Base-by-base conservation (phyloP, 1,139 yeast genomes). In the Arxiozyma bovina region DNA sequence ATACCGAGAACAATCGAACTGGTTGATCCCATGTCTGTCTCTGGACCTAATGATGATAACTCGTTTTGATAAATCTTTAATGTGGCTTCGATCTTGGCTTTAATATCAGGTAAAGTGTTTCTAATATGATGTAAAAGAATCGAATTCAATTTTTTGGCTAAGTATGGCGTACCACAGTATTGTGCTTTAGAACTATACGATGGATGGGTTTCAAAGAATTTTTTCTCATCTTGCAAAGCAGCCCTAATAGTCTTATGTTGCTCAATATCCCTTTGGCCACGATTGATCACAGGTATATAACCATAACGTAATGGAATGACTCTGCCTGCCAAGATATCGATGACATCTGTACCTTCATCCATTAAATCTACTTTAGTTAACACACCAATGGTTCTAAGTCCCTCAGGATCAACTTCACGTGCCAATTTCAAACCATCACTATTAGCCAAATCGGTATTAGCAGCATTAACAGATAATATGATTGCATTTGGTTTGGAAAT, bases 331-430 rank as follows among this genome's bases (percentile, higher is more conserved):
- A 93, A 78, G 66, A 93, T 93, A 70, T 93, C 99, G 69, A 90
- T 85, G 48, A 93, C 99, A 73, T 93, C 99, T n/a, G 99, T 93
- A 60, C 99, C 99, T 70, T 89, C 85, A 70, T 93, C 99, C 99
- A 93, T 93, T 66, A 93, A 79, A 71, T 93, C 99, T 52, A 93
- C 96, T 72, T 93, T 93, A 42, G 99, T 93, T 66, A 93, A 79
- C 53, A 93, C 99, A 74, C 99, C 99, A 64, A 93, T 89, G 42
- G 99, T 93, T 74, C 99, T 81, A 21, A 87, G 73, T 53, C 99
- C 99, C 72, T 93, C 98, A 9, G 99, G 99, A 67, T 93, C 99
- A 50, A 93, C 98, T 71, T 93, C 99, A 66, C 98, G 81, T 0
- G 99, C 99, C 61, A 93, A 78, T 71, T 93, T 91, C 67, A 93